Percentiles rank a stretch among this genome's conserved stretches.
Evolutionary conservation across 306 rosid genomes (phyloP).

Genomic region (Fragaria nilgerrensis): DNA sequence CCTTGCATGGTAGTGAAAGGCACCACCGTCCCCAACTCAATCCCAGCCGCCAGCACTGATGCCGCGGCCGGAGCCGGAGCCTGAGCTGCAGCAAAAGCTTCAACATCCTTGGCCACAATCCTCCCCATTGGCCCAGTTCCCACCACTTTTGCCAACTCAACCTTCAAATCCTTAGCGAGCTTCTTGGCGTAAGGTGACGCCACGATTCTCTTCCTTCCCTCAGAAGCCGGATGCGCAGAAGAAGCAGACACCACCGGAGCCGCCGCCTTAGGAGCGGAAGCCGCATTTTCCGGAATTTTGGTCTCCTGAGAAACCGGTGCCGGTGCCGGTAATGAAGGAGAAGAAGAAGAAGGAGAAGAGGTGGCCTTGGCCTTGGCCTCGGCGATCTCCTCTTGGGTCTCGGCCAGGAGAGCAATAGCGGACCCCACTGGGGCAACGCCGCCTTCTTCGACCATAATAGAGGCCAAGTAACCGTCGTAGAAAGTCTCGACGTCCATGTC

Average conservation of each 20-base stretch:
- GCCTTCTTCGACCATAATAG: conserved; percentile 93
- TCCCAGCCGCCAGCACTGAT: conserved; percentile 5
- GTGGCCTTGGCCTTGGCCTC: conserved; percentile 55
- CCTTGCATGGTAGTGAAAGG: conserved; percentile 97
- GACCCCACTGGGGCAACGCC: conserved; percentile 83
- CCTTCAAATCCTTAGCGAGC: conserved; percentile 79
- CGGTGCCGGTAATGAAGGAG: background rate
- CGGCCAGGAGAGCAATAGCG: conserved; percentile 86
- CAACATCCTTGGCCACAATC: conserved; percentile 92
- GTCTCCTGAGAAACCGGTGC: conserved; percentile 11
- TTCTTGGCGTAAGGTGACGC: conserved; percentile 97
- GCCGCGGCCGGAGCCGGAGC: conserved; percentile 22
- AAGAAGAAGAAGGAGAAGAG: conserved; percentile 29
- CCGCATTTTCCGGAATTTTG: conserved; percentile 32
- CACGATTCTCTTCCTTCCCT: conserved; percentile 84
- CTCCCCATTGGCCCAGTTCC: conserved; percentile 91
- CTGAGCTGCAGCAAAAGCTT: conserved; percentile 49
- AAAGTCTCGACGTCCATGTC: conserved; percentile 99
- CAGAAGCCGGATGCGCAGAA: conserved; percentile 83
- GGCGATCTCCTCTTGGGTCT: conserved; percentile 71
- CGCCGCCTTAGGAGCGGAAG: conserved; percentile 10
- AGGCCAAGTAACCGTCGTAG: conserved; percentile 91
- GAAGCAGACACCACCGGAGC: conserved; percentile 24
- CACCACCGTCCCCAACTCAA: conserved; percentile 79
- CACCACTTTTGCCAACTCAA: conserved; percentile 58